phyloP scores from a whole-genome alignment of 2,329 filamentous ascomycete genomes.

The Epichloe elymi region DNA sequence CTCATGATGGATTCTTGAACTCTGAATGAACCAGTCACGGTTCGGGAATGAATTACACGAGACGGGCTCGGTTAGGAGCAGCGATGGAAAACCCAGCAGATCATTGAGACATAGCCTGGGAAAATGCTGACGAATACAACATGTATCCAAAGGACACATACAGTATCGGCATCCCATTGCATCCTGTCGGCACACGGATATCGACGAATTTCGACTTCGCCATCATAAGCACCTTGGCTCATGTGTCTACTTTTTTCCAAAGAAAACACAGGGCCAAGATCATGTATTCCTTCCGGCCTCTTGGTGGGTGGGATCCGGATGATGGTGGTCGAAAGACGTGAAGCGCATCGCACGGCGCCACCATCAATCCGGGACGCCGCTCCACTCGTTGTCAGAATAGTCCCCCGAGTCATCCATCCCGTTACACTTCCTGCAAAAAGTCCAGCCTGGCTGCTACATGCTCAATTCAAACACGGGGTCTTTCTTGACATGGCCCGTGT shows the following conservation, averaged over 20 bases:
- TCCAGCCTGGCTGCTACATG: background rate
- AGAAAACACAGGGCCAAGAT: background rate
- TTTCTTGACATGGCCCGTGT: background rate
- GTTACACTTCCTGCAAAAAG: background rate
- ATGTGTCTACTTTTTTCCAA: no score
- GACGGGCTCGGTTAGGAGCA: background rate
- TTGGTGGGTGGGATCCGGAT: constrained; percentile 1
- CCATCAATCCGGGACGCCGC: background rate
- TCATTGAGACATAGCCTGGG: background rate
- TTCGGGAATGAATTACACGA: background rate
- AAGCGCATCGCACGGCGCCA: background rate
- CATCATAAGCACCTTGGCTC: background rate
- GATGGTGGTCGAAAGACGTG: background rate
- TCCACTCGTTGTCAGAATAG: background rate
- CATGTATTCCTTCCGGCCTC: background rate
- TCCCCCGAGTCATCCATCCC: background rate
- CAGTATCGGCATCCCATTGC: background rate
- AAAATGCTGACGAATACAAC: background rate
- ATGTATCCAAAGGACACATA: background rate
- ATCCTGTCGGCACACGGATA: no score
- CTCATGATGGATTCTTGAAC: no score
- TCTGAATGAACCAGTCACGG: no score
- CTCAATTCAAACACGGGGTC: background rate
- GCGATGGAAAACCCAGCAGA: background rate
- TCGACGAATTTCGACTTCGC: background rate